Base-by-base conservation (phyloP, 148 eudicot species). In the Polygonum aviculare region DNA sequence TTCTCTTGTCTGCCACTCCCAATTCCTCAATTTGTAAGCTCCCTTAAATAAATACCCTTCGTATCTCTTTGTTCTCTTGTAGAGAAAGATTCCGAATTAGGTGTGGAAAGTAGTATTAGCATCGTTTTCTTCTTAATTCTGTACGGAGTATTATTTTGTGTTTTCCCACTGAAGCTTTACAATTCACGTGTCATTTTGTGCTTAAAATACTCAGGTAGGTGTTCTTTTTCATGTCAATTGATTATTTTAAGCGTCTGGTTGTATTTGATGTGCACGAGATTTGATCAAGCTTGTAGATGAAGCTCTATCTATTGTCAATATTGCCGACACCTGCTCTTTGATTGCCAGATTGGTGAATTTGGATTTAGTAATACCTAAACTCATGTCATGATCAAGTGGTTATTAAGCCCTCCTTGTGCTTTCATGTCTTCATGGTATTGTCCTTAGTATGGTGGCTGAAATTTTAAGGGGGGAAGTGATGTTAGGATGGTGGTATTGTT, bases 1-100 rank as follows among this genome's bases (percentile, higher is more conserved):
- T 83, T 90, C 97, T 40, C 88, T 94, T 74, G 86, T 94, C 78
- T 94, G 97, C 73, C 98, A 94, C 78, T 80, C 97, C 73, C 95
- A 94, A 78, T 94, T 94, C 81, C 93, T 91, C 85, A 90, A 94
- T 83, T 60, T 78, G 98, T 94, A 80, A 77, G 98, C 83, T 60
- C 69, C 69, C 69, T 60, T 22, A 22, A 54, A 54, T 18, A 4
- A n/a, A 54, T 54, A 54, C 9, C 47, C 10, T 44, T 44, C 0
- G 47, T 44, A 44, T 44, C 47, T 6, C 9, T 44, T 44, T 44
- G 47, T 44, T 44, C 47, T 44, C 47, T 10, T 7, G 47, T 44
- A 44, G 9, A 16, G 3, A 60, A 5, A 2, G 69, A 60, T 60
- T 31, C 36, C 39, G 36, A 60, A 60, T 10, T 35, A 60, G 69